Conservation (phyloP, 768 basidiomycete genomes). For the Leccinum truebloodii region DNA sequence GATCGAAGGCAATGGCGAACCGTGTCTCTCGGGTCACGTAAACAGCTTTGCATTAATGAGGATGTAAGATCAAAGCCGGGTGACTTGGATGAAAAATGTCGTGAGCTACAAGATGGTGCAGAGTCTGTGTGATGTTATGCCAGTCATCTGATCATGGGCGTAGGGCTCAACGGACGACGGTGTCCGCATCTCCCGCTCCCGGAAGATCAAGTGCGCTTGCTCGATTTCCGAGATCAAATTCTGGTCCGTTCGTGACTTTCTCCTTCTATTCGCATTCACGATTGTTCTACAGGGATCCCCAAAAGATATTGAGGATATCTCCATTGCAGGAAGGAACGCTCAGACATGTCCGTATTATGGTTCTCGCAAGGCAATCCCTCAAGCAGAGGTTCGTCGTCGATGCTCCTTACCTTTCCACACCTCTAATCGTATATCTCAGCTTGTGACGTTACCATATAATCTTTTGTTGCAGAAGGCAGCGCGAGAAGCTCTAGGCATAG, state of each 20-base stretch:
- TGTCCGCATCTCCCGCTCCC: conserved; percentile 76
- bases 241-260: conserved; percentile 45
- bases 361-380: conserved; percentile 81
- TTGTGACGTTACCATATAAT: conserved; percentile 94
- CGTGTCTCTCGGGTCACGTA: conserved; percentile 88
- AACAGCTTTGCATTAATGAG: conserved; percentile 92
- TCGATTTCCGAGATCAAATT: conserved; percentile 86
- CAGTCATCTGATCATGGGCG: conserved; percentile 3
- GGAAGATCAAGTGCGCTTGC: conserved; percentile 68
- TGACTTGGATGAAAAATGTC: conserved; percentile 87
- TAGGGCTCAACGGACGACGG: conserved; percentile 65
- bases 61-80: conserved; percentile 57
- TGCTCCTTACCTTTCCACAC: neutral
- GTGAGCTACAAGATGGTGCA: conserved; percentile 73
- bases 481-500: conserved; percentile 84
- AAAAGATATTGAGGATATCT: conserved; percentile 94
- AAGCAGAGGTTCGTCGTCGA: conserved; percentile 69
- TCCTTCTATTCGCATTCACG: neutral
- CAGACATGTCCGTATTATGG: conserved; percentile 93
- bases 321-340: conserved; percentile 62
- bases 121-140: neutral
- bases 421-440: conserved; percentile 40
- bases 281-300: conserved; percentile 63
- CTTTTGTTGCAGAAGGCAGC: conserved; percentile 81
- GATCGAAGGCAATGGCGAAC: conserved; percentile 46